phyloP scores from a whole-genome alignment of 2,329 filamentous ascomycete genomes.

The Dryadomyces sulphureus region DNA sequence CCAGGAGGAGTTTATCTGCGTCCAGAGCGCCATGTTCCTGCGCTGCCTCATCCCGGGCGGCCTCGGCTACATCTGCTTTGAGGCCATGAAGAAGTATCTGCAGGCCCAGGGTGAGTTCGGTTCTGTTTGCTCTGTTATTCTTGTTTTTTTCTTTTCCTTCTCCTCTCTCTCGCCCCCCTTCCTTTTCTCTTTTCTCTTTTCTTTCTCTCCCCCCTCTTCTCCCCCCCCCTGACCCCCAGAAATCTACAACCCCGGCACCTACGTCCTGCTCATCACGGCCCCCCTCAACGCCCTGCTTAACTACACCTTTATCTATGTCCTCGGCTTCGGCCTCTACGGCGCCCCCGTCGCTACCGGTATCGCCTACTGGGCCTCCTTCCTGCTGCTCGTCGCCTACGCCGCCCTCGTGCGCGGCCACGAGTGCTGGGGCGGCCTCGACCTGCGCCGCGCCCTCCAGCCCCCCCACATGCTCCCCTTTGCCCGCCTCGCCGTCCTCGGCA shows the following conservation, averaged over 20 bases:
- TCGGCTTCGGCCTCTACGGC: conserved; percentile 58
- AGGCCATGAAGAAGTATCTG: conserved; percentile 72
- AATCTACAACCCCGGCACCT: conserved; percentile 71
- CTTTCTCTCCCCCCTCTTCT: no score
- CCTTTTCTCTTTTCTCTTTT: no score
- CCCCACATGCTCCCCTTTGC: conserved; percentile 56
- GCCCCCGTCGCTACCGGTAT: conserved; percentile 72
- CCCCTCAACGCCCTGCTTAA: conserved; percentile 71
- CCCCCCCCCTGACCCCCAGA: neutral
- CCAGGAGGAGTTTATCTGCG: conserved; percentile 63
- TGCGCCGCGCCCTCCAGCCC: conserved; percentile 36
- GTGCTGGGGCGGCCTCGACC: conserved; percentile 65
- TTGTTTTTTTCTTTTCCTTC: neutral
- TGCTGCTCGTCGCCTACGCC: conserved; percentile 59
- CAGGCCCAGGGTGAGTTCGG: conserved; percentile 71
- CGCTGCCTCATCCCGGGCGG: conserved; percentile 65
- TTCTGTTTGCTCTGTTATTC: neutral
- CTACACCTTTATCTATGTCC: conserved; percentile 61
- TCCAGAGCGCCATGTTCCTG: conserved; percentile 59
- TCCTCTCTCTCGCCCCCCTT: no score
- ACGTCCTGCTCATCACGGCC: conserved; percentile 68
- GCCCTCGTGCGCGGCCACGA: conserved; percentile 54
- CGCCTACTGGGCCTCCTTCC: conserved; percentile 74
- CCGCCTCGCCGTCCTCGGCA: conserved; percentile 57
- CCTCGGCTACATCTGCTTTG: conserved; percentile 77